phyloP scores from a whole-genome alignment of 768 basidiomycete species.

The Phylloporus sp. region DNA sequence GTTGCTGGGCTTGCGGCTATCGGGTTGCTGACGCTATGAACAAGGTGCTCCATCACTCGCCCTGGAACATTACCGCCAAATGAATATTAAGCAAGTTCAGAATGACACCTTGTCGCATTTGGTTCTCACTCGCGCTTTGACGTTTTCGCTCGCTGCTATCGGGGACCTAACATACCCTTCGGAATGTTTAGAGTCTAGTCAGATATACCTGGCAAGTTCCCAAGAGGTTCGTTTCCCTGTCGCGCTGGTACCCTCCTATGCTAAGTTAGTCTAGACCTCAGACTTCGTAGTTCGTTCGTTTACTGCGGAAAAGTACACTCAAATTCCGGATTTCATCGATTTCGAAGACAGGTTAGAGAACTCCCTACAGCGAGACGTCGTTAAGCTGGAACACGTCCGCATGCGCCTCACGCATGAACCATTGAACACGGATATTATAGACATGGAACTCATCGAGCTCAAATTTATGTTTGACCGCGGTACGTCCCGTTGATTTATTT shows the following conservation, averaged over 20 bases:
- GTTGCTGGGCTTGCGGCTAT: slow-evolving; percentile 6
- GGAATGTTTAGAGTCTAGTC: slow-evolving; percentile 74
- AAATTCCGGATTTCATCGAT: slow-evolving; percentile 80
- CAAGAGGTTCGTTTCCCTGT: slow-evolving; percentile 53
- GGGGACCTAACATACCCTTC: slow-evolving; percentile 73
- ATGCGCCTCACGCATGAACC: slow-evolving; percentile 77
- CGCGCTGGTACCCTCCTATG: background rate
- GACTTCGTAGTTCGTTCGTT: slow-evolving; percentile 81
- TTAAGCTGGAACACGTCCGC: slow-evolving; percentile 79
- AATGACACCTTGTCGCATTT: slow-evolving; percentile 87
- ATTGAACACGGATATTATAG: slow-evolving; percentile 64
- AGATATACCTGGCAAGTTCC: slow-evolving; percentile 75
- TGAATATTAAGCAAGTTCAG: slow-evolving; percentile 83
- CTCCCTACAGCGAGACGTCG: slow-evolving; percentile 77
- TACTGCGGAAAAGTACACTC: slow-evolving; percentile 75
- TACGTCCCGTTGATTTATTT: slow-evolving; percentile 30
- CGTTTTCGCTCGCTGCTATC: slow-evolving; percentile 69
- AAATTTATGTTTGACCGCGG: slow-evolving; percentile 78
- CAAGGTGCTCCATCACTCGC: slow-evolving; percentile 69
- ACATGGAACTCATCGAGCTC: slow-evolving; percentile 79
- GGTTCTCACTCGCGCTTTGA: slow-evolving; percentile 68
- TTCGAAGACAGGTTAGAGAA: slow-evolving; percentile 81
- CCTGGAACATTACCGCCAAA: slow-evolving; percentile 70
- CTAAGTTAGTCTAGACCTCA: slow-evolving; percentile 47
- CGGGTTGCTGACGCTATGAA: background rate